Percentiles rank a stretch among this genome's conserved stretches.
Conservation (phyloP, 176 grass and related monocot genomes). For the Oryza glumipatula region DNA sequence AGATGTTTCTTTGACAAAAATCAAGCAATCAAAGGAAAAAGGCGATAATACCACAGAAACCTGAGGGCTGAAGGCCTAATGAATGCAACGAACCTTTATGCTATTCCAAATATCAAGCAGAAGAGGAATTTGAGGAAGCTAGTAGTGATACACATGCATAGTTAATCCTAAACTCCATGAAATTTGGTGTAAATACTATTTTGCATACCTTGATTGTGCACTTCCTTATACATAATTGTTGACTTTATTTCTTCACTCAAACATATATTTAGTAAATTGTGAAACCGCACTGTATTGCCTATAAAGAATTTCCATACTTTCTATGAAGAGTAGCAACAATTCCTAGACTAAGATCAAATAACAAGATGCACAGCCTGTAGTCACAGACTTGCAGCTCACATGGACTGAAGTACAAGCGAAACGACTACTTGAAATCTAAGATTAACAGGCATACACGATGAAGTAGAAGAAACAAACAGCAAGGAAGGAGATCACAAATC, state of each 20-base stretch:
- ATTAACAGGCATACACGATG: background rate
- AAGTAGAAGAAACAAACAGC: background rate
- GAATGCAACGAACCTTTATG: background rate
- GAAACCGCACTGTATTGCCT: background rate
- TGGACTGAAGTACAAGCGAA: background rate
- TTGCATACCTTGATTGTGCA: constrained; percentile 1
- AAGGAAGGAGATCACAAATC: background rate
- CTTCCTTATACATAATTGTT: background rate
- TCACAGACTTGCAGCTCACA: constrained; percentile 1
- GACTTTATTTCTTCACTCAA: background rate
- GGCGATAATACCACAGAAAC: background rate
- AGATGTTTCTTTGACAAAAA: background rate
- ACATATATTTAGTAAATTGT: background rate
- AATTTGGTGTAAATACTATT: background rate
- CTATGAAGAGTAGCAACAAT: background rate
- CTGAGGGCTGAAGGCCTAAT: background rate
- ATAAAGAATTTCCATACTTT: background rate
- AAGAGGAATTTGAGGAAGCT: constrained; percentile 1
- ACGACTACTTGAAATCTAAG: background rate
- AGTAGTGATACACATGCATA: background rate
- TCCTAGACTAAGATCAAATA: background rate
- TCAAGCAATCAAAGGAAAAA: background rate
- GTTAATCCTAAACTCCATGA: background rate
- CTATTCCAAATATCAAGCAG: background rate
- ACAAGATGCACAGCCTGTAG: background rate